Evolutionary conservation across 768 basidiomycete genomes (phyloP).

Genomic region (Myochromella boudieri): DNA sequence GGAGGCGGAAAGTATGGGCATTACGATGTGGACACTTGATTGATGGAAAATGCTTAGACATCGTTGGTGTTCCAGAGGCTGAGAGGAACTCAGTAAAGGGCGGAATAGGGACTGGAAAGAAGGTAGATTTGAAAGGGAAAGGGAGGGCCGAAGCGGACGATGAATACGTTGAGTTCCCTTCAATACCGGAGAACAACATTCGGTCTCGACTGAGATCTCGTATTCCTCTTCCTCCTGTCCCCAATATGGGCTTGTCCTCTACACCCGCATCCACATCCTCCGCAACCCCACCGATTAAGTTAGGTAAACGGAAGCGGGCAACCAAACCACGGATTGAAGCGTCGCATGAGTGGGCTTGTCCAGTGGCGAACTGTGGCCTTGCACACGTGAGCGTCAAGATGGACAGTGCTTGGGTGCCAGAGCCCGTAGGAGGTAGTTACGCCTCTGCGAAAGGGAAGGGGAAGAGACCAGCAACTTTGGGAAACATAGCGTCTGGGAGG

Average conservation of each 20-base stretch:
- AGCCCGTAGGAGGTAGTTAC: conserved; percentile 21
- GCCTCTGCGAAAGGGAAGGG: conserved; percentile 13
- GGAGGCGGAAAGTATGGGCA: conserved; percentile 59
- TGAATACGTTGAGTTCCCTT: conserved; percentile 3
- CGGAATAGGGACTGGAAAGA: neutral
- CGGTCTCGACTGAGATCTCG: conserved; percentile 61
- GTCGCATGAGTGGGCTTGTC: conserved; percentile 62
- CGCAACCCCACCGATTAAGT: neutral
- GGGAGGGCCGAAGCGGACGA: conserved; percentile 29
- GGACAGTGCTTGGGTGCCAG: conserved; percentile 60
- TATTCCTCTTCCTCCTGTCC: conserved; percentile 8
- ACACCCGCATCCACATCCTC: conserved; percentile 2
- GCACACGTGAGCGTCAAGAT: conserved; percentile 58
- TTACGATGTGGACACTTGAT: conserved; percentile 77
- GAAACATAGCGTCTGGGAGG: conserved; percentile 21
- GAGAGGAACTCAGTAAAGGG: conserved; percentile 10
- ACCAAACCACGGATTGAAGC: conserved; percentile 43
- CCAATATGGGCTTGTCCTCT: neutral
- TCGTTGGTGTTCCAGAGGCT: conserved; percentile 41
- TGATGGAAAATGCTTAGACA: conserved; percentile 71
- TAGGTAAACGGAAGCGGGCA: conserved; percentile 19
- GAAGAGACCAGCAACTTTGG: conserved; percentile 1
- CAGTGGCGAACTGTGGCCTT: conserved; percentile 55
- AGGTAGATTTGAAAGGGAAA: conserved; percentile 33
- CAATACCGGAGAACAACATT: conserved; percentile 36